Percentiles rank a stretch among this genome's conserved stretches.
phyloP scores from a whole-genome alignment of 305 asterid species.

The Rubia tinctorum region DNA sequence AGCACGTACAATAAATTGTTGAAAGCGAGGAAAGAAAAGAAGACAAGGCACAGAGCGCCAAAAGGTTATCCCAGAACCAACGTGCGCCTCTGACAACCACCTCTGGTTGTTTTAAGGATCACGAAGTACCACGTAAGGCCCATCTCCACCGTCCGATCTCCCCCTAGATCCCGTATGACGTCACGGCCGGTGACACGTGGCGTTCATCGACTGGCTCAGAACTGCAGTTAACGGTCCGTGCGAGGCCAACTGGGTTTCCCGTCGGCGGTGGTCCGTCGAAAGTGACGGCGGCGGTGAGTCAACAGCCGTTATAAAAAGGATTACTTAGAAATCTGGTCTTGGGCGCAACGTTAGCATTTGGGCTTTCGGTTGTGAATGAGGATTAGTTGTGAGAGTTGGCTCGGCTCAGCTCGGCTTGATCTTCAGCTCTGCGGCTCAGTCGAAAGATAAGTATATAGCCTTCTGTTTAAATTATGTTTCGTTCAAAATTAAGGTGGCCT shows the following conservation, averaged over 20 bases:
- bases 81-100: conserved; percentile 16
- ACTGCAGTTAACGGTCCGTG: conserved; percentile 11
- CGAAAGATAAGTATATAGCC: not conserved
- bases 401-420: conserved; percentile 8
- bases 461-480: not conserved
- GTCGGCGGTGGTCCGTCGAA: conserved; percentile 3
- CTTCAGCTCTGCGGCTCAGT: not conserved
- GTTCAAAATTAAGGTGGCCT: not conserved
- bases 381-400: not conserved
- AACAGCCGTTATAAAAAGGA: not conserved
- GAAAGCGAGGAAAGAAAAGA: not conserved
- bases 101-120: conserved; percentile 19
- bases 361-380: conserved; percentile 13
- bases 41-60: conserved; percentile 6
- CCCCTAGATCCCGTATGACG: conserved; percentile 2
- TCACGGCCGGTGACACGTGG: conserved; percentile 26
- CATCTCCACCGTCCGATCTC: conserved; percentile 15
- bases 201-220: not conserved
- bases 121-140: conserved; percentile 29
- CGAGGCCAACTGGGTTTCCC: not conserved
- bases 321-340: conserved; percentile 1
- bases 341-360: conserved; percentile 15
- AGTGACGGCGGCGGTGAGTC: conserved; percentile 14
- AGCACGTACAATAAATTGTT: not conserved
- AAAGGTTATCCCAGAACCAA: conserved; percentile 8